These are phyloP conservation scores for Alternaria sp. DNA, from an alignment of 2,329 filamentous ascomycete species.

Conservation along the genomic window DNA sequence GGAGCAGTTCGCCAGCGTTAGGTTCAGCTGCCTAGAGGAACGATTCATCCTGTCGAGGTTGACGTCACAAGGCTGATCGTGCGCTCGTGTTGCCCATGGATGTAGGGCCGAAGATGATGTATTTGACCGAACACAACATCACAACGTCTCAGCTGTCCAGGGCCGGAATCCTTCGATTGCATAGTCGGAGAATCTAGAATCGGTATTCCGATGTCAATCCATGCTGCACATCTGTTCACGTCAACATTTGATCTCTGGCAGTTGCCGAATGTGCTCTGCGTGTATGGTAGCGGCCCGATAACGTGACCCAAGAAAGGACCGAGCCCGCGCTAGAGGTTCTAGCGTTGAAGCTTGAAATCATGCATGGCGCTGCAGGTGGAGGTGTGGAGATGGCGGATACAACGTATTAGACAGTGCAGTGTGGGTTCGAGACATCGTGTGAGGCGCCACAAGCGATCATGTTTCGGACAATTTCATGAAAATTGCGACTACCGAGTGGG, in stretches of 20 bases:
- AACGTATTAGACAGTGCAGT: not conserved
- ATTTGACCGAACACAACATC: slow-evolving; percentile 1
- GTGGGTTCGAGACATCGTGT: not conserved
- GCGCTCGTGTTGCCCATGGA: slow-evolving; percentile 9
- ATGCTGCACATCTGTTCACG: slow-evolving; percentile 1
- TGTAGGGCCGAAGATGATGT: slow-evolving; percentile 10
- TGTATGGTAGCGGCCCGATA: not conserved
- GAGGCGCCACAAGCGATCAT: slow-evolving; percentile 3
- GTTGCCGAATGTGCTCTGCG: not conserved
- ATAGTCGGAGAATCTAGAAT: slow-evolving; percentile 4
- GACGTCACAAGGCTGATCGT: slow-evolving; percentile 10
- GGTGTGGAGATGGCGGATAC: slow-evolving; percentile 4
- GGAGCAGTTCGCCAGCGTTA: not conserved
- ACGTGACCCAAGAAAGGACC: slow-evolving; percentile 9
- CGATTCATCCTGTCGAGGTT: not conserved
- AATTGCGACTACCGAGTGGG: not conserved
- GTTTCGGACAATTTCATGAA: not conserved
- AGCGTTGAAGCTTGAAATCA: slow-evolving; percentile 13
- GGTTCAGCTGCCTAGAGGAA: not conserved
- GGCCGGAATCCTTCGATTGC: not conserved
- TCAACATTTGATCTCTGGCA: not conserved
- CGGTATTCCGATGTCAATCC: slow-evolving; percentile 6
- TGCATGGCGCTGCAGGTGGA: slow-evolving; percentile 3
- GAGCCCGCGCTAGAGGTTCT: not conserved
- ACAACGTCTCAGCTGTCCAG: slow-evolving; percentile 2